Evolutionary conservation across 192 early-diverging fungal species (phyloP).

Genomic region (Podila horticola): DNA sequence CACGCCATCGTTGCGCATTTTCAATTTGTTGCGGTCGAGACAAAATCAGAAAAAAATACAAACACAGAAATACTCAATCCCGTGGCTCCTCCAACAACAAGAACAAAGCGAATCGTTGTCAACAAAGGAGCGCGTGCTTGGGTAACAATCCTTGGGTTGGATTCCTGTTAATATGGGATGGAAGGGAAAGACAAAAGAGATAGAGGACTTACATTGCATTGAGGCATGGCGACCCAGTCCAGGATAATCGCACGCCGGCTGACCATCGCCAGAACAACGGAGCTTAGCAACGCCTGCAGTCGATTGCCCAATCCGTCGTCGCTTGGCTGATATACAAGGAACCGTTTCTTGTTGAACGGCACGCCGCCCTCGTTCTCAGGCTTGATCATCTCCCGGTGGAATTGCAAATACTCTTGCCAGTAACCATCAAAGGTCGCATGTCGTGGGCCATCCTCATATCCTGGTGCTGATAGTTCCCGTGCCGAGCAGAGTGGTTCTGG

Average conservation of each 20-base stretch:
- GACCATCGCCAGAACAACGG: constrained; percentile 42
- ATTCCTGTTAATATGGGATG: background rate
- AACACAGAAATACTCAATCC: background rate
- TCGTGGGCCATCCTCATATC: constrained; percentile 3
- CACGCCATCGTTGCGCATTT: background rate
- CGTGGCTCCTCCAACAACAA: background rate
- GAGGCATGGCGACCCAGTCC: constrained; percentile 42
- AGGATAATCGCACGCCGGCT: constrained; percentile 37
- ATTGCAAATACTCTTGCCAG: constrained; percentile 45
- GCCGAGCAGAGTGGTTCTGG: constrained; percentile 33
- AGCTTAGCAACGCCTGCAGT: constrained; percentile 35
- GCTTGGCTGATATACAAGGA: constrained; percentile 42
- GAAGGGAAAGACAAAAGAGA: background rate
- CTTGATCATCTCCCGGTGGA: constrained; percentile 27
- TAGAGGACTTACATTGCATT: constrained; percentile 48
- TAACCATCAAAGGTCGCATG: constrained; percentile 31
- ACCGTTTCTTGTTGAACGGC: constrained; percentile 20
- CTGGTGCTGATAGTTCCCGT: constrained; percentile 5
- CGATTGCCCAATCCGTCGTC: constrained; percentile 49
- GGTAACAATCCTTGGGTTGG: no score
- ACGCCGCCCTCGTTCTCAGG: constrained; percentile 29
- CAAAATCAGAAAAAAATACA: background rate
- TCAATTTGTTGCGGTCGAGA: background rate
- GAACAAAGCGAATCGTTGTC: background rate
- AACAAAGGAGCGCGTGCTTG: no score